Conservation (phyloP, 495 filamentous ascomycete species). For the Articulospora tetracladia region DNA sequence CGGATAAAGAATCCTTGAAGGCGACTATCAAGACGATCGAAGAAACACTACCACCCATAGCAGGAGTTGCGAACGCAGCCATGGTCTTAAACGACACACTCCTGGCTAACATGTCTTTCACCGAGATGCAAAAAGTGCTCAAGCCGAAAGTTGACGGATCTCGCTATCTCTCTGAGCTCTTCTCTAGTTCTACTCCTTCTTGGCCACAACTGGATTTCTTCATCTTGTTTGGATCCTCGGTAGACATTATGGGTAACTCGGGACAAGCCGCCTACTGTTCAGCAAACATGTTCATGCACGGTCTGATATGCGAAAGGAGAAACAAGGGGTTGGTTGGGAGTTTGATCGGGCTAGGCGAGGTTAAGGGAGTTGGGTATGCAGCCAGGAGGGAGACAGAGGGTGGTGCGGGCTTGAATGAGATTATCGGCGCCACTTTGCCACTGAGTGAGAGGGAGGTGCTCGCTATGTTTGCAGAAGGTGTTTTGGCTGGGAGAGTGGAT, state of each 20-base stretch:
- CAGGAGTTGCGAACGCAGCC: slow-evolving; percentile 43
- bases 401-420: slow-evolving; percentile 39
- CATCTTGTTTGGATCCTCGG: slow-evolving; percentile 48
- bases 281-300: slow-evolving; percentile 45
- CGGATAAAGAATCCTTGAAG: slow-evolving; percentile 7
- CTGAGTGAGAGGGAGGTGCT: background rate
- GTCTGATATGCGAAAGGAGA: slow-evolving; percentile 29
- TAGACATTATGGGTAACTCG: slow-evolving; percentile 41
- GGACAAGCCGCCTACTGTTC: slow-evolving; percentile 49
- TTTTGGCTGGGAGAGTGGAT: slow-evolving; percentile 27
- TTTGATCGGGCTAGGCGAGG: slow-evolving; percentile 52
- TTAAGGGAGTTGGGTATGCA: slow-evolving; percentile 55
- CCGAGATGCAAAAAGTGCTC: slow-evolving; percentile 27
- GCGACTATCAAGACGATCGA: slow-evolving; percentile 12
- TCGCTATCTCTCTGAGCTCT: slow-evolving; percentile 34
- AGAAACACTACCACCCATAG: slow-evolving; percentile 33
- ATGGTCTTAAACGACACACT: slow-evolving; percentile 42
- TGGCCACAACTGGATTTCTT: slow-evolving; percentile 59
- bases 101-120: slow-evolving; percentile 35
- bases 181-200: slow-evolving; percentile 26
- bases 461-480: slow-evolving; percentile 52
- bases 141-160: slow-evolving; percentile 38
- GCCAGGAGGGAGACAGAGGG: slow-evolving; percentile 1
- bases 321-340: slow-evolving; percentile 25
- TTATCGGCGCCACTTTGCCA: slow-evolving; percentile 54